Base-by-base conservation (phyloP, 306 rosid genomes). In the Trifolium dubium region DNA sequence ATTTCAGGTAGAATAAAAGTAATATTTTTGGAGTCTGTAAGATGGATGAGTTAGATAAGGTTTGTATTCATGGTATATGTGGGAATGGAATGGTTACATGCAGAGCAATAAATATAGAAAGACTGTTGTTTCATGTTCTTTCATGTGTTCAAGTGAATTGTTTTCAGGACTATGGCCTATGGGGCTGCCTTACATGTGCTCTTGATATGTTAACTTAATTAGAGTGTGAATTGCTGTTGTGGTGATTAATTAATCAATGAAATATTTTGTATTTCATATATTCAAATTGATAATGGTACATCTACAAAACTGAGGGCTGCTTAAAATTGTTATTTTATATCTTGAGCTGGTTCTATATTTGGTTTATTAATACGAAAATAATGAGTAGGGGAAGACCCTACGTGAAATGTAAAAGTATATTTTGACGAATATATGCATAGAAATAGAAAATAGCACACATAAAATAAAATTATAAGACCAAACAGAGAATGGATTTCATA, bases 121-220 rank as follows among this genome's bases (percentile, higher is more conserved):
- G 51, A 5, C 2, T 56, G 74, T 35, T 66, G 70, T 40, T 60
- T 82, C 43, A 34, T 56, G 74, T 35, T 66, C 65, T 40, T 60
- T 82, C 43, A 34, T 44, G 58, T 67, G 63, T 60, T 41, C 51
- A 66, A 51, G 12, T 59, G 32, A 77, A 71, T 19, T 70, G 41
- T 71, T 59, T 6, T 51, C 35, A 47, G 43, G 17, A 71, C 63
- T 76, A 15, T 35, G 44, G 4, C 44, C 58, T 81, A 15, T 37
- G 40, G 14, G 31, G 46, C 46, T 19, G 43, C 69, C 74, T 68
- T 69, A 43, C 61, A 69, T 14, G 64, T 56, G 77, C 31, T 64
- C 62, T 62, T 43, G 73, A 63, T 56, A 10, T 8, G 49, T 51
- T 19, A 69, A 69, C 69, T 63, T 65, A 6, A 32, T 55, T n/a